Evolutionary conservation across 2,329 filamentous ascomycete species (phyloP), one percentile per base, ranked within the genome.

Genomic region (Diaporthe ampelina): DNA sequence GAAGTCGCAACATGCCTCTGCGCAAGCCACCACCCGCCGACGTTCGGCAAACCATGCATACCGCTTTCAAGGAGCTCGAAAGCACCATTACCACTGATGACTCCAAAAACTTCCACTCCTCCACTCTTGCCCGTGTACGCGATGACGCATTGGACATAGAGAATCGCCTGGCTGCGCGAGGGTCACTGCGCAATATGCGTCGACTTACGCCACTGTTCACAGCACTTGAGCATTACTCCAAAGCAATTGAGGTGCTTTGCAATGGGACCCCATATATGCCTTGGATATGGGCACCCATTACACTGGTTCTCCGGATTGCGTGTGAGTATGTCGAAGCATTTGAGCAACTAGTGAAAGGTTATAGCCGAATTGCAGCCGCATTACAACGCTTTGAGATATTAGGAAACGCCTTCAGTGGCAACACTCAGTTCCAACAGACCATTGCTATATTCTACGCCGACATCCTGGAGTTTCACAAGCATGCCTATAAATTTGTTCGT

Each of bases 251-350:
- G 1, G 78, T 84, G 0, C 74, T 87, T 0, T 88, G 86, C 75
- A 86, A 87, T 59, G 86, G 85, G 0, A 88, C 85, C 0, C 84
- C 83, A 0, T 88, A 82, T 75, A 48, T 88, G 4, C 79, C 84
- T 0, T 88, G 82, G 82, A 79, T 88, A 1, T 88, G 87, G 86
- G 85, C 85, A 0, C 86, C 84, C 0, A 84, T 87, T 35, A 84
- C 80, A 10, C 76, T 86, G 3, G 79, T 86, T 4, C 70, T 85
- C 0, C 50, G 79, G 50, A 59, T 82, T 6, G 75, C 80, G 0
- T 80, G 76, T 0, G 84, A 86, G 0, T 83, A 82, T 24, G 76
- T 83, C 0, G 81, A 83, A 50, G 83, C 84, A 0, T 85, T 88
- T 67, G 85, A 88, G 24, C 74, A 78, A 1, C 79, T 88, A 5